Evolutionary conservation across 768 basidiomycete genomes (phyloP).

Genomic region (Exsudoporus frostii): DNA sequence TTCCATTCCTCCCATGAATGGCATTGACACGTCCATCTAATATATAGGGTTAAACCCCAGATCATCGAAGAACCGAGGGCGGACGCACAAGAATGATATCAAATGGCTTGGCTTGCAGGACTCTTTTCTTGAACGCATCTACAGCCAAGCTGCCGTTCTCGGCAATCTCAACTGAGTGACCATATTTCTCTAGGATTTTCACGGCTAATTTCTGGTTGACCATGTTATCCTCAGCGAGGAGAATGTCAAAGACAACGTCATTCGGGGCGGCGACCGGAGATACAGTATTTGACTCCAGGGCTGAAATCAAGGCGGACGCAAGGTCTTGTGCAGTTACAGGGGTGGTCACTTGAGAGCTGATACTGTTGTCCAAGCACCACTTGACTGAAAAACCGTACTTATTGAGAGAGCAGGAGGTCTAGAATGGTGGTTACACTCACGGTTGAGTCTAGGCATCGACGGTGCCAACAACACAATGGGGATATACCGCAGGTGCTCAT

Average conservation of each 20-base stretch:
- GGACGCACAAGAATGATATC: constrained; percentile 84
- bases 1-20: constrained; percentile 98
- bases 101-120: constrained; percentile 69
- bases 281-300: constrained; percentile 92
- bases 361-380: constrained; percentile 96
- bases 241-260: constrained; percentile 85
- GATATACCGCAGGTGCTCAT: constrained; percentile 94
- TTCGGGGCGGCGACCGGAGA: constrained; percentile 83
- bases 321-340: constrained; percentile 88
- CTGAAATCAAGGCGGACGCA: constrained; percentile 87
- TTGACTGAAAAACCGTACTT: constrained; percentile 54
- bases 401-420: constrained; percentile 3
- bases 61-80: background rate
- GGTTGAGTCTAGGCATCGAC: constrained; percentile 68
- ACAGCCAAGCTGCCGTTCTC: constrained; percentile 95
- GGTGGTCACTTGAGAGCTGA: constrained; percentile 91
- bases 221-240: constrained; percentile 95
- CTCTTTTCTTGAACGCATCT: constrained; percentile 82
- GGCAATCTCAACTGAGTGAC: constrained; percentile 93
- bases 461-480: constrained; percentile 91
- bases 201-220: constrained; percentile 96
- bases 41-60: constrained; percentile 1
- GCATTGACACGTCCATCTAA: constrained; percentile 98
- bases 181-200: constrained; percentile 94
- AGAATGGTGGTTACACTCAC: constrained; percentile 40